Base-by-base conservation (phyloP, 352 stramenopile genomes). In the Pythium rhizo-oryzae region DNA sequence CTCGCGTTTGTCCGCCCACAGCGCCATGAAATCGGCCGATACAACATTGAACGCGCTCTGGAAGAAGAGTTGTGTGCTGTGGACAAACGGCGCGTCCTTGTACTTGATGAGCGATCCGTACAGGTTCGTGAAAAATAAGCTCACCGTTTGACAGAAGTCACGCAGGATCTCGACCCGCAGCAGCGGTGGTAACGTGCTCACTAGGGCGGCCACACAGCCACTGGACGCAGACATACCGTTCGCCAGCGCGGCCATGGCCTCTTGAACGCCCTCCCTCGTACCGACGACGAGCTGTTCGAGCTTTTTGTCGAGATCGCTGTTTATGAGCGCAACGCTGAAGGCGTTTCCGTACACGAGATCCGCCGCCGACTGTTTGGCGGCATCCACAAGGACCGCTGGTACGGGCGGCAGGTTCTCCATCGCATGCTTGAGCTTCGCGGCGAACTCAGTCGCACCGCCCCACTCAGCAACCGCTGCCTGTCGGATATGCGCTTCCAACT, bases 61-160 rank as follows among this genome's bases (percentile, higher is more conserved):
- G 18, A 82, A 64, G 3, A 65, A 60, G 0, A 44, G 56, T 5
- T 81, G 46, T 8, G 74, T 73, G 8, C 24, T 62, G n/a, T 44
- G 69, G 0, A 75, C 6, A 3, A 52, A 47, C 24, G 25, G 57
- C 23, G 64, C 62, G 18, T 76, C 50, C 15, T 74, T 64, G 23
- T 79, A 61, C 2, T 75, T 57, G 4, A 79, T 43, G 9, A 79
- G 58, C 12, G 71, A 53, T n/a, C 37, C 67, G 51, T 84, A 82
- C 33, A 86, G 52, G 8, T 74, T 73, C 18, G 67, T 70, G 70
- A 86, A 82, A 35, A 86, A 79, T 6, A 86, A 62, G 18, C 74
- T 76, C 2, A 76, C 65, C 0, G 74, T 81, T 54, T 84, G 76
- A n/a, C 72, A 72, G 47, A 82, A 86, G 25, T 86, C 78, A 5